Conservation (phyloP, 345 rosid species). For the Cardamine chenopodiifolia region DNA sequence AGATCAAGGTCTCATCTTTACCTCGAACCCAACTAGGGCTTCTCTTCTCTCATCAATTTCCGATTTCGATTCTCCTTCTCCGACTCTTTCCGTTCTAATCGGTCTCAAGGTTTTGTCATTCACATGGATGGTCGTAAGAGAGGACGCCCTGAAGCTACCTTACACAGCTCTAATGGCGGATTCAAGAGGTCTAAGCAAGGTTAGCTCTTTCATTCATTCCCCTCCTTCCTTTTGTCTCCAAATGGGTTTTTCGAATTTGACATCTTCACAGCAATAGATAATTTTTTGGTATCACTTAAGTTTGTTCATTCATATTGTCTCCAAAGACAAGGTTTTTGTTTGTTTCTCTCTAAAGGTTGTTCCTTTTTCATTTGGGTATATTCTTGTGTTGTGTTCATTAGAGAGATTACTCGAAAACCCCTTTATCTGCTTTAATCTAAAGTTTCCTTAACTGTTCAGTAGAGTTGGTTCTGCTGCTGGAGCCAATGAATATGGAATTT, state of each 20-base stretch:
- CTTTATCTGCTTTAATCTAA: neutral
- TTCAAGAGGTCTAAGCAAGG: constrained; percentile 67
- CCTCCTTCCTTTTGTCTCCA: neutral
- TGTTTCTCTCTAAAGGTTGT: neutral
- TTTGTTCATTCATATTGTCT: neutral
- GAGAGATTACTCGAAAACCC: neutral
- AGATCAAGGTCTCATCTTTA: neutral
- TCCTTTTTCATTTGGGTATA: constrained; percentile 1
- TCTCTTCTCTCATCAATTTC: neutral
- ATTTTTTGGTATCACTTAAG: constrained; percentile 38
- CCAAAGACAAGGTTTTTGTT: neutral
- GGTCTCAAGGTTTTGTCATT: neutral
- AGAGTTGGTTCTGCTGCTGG: neutral
- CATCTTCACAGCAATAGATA: neutral
- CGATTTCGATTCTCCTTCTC: neutral
- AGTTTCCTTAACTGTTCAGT: constrained; percentile 1
- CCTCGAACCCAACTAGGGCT: neutral
- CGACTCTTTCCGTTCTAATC: constrained; percentile 2
- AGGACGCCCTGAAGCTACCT: constrained; percentile 54
- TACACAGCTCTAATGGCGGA: constrained; percentile 57
- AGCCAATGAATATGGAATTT: neutral
- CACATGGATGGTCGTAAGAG: constrained; percentile 70
- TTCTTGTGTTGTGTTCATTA: constrained; percentile 4
- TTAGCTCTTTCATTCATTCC: constrained; percentile 18
- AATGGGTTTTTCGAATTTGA: constrained; percentile 11